Evolutionary conservation across 371 early-diverging fungal species (phyloP).

Genomic region (Apophysomyces sp.): DNA sequence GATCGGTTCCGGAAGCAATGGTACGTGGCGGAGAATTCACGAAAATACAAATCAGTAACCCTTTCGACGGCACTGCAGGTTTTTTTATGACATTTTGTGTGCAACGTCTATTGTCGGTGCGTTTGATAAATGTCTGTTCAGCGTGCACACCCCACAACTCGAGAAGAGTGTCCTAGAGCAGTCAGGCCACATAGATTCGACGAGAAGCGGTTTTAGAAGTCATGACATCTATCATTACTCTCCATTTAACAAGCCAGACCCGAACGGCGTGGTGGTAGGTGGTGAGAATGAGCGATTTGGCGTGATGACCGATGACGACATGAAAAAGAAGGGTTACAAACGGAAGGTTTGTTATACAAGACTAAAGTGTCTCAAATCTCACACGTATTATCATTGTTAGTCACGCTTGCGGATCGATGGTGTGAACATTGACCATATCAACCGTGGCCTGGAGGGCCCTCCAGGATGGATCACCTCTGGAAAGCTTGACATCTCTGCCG

Average conservation of each 20-base stretch:
- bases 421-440: constrained; percentile 90
- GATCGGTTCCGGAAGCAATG: constrained; percentile 88
- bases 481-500: constrained; percentile 79
- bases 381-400: constrained; percentile 24
- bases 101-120: constrained; percentile 91
- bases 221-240: constrained; percentile 52
- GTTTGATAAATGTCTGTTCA: constrained; percentile 93
- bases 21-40: constrained; percentile 20
- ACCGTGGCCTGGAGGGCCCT: constrained; percentile 85
- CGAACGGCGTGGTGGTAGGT: constrained; percentile 48
- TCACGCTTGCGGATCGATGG: constrained; percentile 89
- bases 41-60: not conserved
- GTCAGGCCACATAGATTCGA: constrained; percentile 42
- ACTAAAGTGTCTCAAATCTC: not conserved
- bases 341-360: constrained; percentile 25
- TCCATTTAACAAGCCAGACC: constrained; percentile 44
- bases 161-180: constrained; percentile 53
- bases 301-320: constrained; percentile 42
- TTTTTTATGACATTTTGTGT: constrained; percentile 87
- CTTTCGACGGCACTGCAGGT: constrained; percentile 13
- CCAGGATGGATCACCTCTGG: constrained; percentile 94
- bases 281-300: constrained; percentile 45
- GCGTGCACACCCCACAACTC: constrained; percentile 82
- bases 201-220: constrained; percentile 30
- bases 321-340: constrained; percentile 49